Base-by-base conservation (phyloP, 768 basidiomycete species). In the Tricholoma matsutake region DNA sequence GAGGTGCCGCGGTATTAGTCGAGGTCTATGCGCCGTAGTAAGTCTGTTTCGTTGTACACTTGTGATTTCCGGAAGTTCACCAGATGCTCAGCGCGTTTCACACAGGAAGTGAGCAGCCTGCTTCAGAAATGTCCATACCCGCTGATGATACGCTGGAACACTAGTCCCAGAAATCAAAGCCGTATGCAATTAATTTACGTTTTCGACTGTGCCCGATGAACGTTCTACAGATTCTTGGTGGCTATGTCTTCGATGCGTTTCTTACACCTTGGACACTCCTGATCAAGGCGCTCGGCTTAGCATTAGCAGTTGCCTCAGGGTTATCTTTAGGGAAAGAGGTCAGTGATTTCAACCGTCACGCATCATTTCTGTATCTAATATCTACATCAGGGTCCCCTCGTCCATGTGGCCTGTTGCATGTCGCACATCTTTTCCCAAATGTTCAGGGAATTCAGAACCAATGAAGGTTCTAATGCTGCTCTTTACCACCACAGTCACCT, bases 291-390 rank as follows among this genome's bases (percentile, higher is more conserved):
- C 74, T 94, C 32, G 93, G 93, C 13, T 79, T 95, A 45, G 89
- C 92, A 1, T 81, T 96, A 4, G 81, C 91, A 1, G 93, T 95
- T 13, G 92, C 91, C 0, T 93, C 91, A 4, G 93, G 93, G 0
- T 78, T 95, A 16, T 92, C 90, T 1, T 75, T 95, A 25, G 92
- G 92, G 20, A 94, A 94, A 76, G 92, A 94, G 79, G 91, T 86
- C 34, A 31, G 57, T 69, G 73, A 64, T 60, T 61, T 14, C n/a
- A n/a, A 63, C 61, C n/a, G 67, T 67, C 28, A 49, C 20, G 25
- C 39, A 29, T 14, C 29, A 20, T 41, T 18, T 47, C 14, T 31
- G 28, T 53, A 35, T 53, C 4, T 62, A 31, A 53, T 54, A 35
- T 62, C 37, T 58, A 31, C 41, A 45, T 55, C 11, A 88, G 86